Base-by-base conservation (phyloP, 108 stramenopile genomes). In the Fragilaria crotonensis region DNA sequence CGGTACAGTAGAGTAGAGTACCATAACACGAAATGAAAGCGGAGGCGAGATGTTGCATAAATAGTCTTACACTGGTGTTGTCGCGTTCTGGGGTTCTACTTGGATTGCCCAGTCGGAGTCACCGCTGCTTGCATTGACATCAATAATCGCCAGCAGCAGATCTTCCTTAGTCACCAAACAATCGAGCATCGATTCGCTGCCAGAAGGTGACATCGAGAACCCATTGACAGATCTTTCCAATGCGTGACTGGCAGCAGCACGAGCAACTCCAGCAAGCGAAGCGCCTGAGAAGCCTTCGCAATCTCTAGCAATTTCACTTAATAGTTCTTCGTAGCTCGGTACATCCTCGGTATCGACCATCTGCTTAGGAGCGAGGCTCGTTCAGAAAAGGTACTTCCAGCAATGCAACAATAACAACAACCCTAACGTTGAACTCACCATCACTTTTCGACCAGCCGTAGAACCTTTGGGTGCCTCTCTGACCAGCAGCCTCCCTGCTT, bases 271-370 rank as follows among this genome's bases (percentile, higher is more conserved):
- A 45, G 86, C 86, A 2, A 92, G 54, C 2, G 74, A 72, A 30
- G 90, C 90, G n/a, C 90, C 90, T 1, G 80, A 80, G 57, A 87
- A 81, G 7, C 83, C 84, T 52, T 92, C 85, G 47, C 82, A 81
- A 47, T 76, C 56, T n/a, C 53, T 58, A 25, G 84, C 86, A 46
- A 92, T 49, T 22, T 64, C 50, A 48, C 75, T 61, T 23, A 92
- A 52, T 0, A 92, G 59, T 33, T 80, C 83, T 21, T 71, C 76
- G 32, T 79, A 84, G 18, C 77, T 62, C n/a, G 60, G 75, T 23
- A 76, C 7, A 7, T 26, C 63, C 26, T 57, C 48, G 18, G 23
- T 41, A 5, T 23, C 46, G 26, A 45, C 26, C 14, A n/a, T 50
- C 20, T 61, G 23, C 44, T 9, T 9, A 44, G 17, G 17, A 44